A percentile compares a stretch with the other conserved stretches of the same genome.
Evolutionary conservation across 2,329 filamentous ascomycete genomes (phyloP).

Genomic region (Monilinia fructicola): DNA sequence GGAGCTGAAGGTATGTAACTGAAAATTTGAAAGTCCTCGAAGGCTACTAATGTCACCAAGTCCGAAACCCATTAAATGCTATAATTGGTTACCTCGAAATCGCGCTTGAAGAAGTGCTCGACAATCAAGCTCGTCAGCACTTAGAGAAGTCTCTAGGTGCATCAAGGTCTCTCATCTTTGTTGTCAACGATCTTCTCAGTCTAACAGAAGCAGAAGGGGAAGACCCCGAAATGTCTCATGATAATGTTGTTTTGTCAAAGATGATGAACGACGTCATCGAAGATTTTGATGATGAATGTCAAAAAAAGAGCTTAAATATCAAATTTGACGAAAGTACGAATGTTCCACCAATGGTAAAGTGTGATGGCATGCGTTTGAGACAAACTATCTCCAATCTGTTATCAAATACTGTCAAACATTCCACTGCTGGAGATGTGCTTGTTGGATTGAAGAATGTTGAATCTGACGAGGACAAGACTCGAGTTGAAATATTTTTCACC

Average conservation of each 20-base stretch:
- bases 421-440: conserved; percentile 23
- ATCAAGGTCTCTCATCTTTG: conserved; percentile 88
- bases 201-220: conserved; percentile 86
- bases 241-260: conserved; percentile 68
- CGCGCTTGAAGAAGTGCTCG: conserved; percentile 75
- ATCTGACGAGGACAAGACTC: conserved; percentile 22
- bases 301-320: conserved; percentile 41
- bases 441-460: conserved; percentile 26
- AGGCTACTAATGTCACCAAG: conserved; percentile 58
- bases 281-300: conserved; percentile 70
- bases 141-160: conserved; percentile 82
- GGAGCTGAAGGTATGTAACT: conserved; percentile 17
- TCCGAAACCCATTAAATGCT: conserved; percentile 87
- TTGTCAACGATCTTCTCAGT: conserved; percentile 88
- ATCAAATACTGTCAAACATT: conserved; percentile 33
- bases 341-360: conserved; percentile 28
- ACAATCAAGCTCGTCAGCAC: conserved; percentile 81
- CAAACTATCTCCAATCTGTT: conserved; percentile 32
- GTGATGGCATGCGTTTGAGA: conserved; percentile 30
- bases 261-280: conserved; percentile 75
- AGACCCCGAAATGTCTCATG: conserved; percentile 73
- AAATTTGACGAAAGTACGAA: conserved; percentile 25
- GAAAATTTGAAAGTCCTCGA: neutral
- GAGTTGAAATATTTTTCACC: conserved; percentile 31
- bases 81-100: conserved; percentile 96